Evolutionary conservation across 495 filamentous ascomycete genomes (phyloP), one percentile per base, ranked within the genome.

Genomic region (Penicillium argentinense): DNA sequence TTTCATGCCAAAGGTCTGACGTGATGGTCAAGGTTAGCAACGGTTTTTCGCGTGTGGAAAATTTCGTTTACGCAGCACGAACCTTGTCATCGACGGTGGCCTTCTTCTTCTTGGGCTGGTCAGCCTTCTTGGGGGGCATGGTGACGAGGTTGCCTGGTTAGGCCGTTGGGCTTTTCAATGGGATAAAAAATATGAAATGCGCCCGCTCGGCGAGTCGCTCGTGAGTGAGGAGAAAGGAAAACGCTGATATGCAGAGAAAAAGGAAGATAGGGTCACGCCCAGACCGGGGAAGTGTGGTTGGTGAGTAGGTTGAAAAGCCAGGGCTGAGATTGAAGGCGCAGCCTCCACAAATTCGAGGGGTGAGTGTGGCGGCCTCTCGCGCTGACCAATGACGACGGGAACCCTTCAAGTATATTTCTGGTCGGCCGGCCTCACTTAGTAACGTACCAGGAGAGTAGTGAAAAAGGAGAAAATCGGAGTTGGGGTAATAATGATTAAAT

Each of bases 1-100:
- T 77, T 98, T 98, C 91, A 98, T 95, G 55, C 93, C 93, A 78
- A 98, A 98, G 42, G 93, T 96, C 78, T 74, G 30, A 47, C 3
- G 16, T 14, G 43, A 27, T 30, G 13, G 38, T 63, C 55, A 67
- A 53, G 14, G 41, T 64, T 55, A 67, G 56, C 42, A 29, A 24
- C n/a, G 3, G 14, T 9, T 8, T 25, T 25, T n/a, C 11, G 30
- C 14, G n/a, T 13, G 11, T 32, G 24, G 25, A 27, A 38, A 33
- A 5, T 17, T 19, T 44, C 37, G 6, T n/a, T 32, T 39, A 30
- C 25, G 34, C 27, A 22, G 25, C 9, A 57, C 64, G 57, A 54
- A 82, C 81, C 77, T 93, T 95, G 77, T 98, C 93, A 43, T 91
- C 89, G 48, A 89, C 86, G 28, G 82, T 77, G 54, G 83, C 75